phyloP scores from a whole-genome alignment of 2,329 filamentous ascomycete genomes.

The Hortaea werneckii region DNA sequence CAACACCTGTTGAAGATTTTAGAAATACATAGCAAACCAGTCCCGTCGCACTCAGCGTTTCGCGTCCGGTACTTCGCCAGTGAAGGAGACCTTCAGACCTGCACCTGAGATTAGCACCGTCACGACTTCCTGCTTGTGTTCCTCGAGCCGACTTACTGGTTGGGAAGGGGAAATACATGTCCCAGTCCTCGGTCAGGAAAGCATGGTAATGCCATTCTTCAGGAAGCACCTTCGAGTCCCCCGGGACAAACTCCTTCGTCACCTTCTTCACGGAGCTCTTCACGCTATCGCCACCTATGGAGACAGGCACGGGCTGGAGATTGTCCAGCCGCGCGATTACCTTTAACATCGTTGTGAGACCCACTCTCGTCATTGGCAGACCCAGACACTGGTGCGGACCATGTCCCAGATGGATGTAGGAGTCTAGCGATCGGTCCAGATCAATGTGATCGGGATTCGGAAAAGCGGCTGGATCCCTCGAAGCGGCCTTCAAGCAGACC shows the following conservation, averaged over 20 bases:
- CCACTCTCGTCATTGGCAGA: conserved; percentile 32
- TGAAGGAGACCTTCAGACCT: not conserved
- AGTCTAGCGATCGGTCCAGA: conserved; percentile 28
- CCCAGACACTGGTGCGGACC: conserved; percentile 36
- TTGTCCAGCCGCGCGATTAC: conserved; percentile 32
- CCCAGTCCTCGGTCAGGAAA: conserved; percentile 40
- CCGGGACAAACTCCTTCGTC: conserved; percentile 23
- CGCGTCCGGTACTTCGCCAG: not conserved
- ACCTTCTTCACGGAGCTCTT: conserved; percentile 36
- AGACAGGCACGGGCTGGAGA: conserved; percentile 29
- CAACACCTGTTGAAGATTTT: too few relatives aligned
- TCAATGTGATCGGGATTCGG: conserved; percentile 31
- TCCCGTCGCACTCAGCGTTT: not conserved
- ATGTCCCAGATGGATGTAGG: conserved; percentile 36
- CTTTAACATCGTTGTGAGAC: conserved; percentile 37
- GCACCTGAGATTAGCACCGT: not conserved
- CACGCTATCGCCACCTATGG: conserved; percentile 20
- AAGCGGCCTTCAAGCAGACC: conserved; percentile 34
- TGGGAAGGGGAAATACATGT: conserved; percentile 38
- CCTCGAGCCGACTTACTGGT: conserved; percentile 28
- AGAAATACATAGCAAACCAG: too few relatives aligned
- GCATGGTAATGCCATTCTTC: conserved; percentile 29
- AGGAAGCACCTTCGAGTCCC: conserved; percentile 22
- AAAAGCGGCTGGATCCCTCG: conserved; percentile 32
- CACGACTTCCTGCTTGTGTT: not conserved